phyloP scores from a whole-genome alignment of 352 stramenopile genomes.

The Phytophthora pseudosyringae region DNA sequence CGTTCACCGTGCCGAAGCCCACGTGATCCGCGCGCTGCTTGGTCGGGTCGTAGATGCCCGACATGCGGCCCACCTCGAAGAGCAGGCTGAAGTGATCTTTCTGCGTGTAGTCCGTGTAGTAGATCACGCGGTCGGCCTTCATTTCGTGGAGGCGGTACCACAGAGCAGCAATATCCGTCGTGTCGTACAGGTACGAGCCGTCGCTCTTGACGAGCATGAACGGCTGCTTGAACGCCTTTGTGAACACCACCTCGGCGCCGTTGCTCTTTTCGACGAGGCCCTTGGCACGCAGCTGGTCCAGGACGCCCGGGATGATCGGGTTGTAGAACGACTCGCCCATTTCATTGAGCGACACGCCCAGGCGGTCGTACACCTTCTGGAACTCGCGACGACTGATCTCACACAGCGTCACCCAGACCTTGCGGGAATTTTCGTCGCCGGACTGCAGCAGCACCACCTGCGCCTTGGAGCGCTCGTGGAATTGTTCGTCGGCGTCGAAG shows the following conservation, averaged over 20 bases:
- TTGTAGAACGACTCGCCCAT: constrained; percentile 91
- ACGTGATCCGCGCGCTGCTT: constrained; percentile 90
- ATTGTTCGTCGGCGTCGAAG: constrained; percentile 97
- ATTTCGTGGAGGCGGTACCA: constrained; percentile 88
- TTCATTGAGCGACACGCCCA: constrained; percentile 77
- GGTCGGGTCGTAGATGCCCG: constrained; percentile 74
- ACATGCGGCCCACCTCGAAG: constrained; percentile 83
- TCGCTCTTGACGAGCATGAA: constrained; percentile 90
- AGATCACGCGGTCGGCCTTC: constrained; percentile 83
- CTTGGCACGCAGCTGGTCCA: constrained; percentile 90
- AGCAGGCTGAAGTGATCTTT: constrained; percentile 89
- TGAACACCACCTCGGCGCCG: constrained; percentile 92
- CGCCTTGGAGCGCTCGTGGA: constrained; percentile 96
- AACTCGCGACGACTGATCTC: constrained; percentile 87
- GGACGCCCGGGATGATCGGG: constrained; percentile 82
- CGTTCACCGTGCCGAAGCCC: constrained; percentile 88
- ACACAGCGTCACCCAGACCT: constrained; percentile 85
- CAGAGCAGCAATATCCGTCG: constrained; percentile 86
- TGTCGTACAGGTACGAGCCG: constrained; percentile 87
- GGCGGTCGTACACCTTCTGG: constrained; percentile 87
- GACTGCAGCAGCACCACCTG: constrained; percentile 99
- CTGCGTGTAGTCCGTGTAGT: constrained; percentile 91
- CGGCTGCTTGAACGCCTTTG: constrained; percentile 88
- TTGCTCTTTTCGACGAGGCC: constrained; percentile 92
- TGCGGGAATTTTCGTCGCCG: constrained; percentile 81